Evolutionary conservation across 345 rosid genomes (phyloP).

Genomic region (Turnera subulata): DNA sequence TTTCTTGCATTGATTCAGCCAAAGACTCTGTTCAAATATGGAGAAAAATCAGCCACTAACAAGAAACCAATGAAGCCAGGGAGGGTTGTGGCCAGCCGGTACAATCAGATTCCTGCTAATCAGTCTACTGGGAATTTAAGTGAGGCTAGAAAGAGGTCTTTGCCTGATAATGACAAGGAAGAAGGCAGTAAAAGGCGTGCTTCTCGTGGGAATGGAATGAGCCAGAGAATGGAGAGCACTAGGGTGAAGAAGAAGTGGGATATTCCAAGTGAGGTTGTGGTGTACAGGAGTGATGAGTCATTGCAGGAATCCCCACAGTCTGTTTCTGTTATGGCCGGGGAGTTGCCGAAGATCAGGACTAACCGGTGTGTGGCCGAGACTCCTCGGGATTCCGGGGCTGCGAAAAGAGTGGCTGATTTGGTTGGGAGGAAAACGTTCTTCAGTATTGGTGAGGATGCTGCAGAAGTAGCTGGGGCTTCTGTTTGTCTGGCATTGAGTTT

Average conservation of each 20-base stretch:
- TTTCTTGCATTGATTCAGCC: conserved; percentile 63
- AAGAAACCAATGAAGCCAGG: conserved; percentile 67
- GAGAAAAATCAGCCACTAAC: conserved; percentile 46
- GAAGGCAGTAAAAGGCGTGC: conserved; percentile 60
- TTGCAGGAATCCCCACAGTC: conserved; percentile 34
- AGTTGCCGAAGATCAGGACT: conserved; percentile 72
- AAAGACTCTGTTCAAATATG: conserved; percentile 73
- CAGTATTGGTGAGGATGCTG: conserved; percentile 16
- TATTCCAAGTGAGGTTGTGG: conserved; percentile 57
- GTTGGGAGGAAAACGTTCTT: conserved; percentile 54
- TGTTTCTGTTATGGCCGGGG: conserved; percentile 20
- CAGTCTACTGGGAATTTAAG: conserved; percentile 23
- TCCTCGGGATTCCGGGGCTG: conserved; percentile 89
- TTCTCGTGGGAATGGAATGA: conserved; percentile 37
- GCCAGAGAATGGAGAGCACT: conserved; percentile 27
- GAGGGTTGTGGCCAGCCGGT: conserved; percentile 71
- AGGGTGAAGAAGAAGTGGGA: conserved; percentile 94
- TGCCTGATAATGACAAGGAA: conserved; percentile 60
- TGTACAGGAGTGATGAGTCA: conserved; percentile 28
- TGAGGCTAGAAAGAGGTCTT: conserved; percentile 60
- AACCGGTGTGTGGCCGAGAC: conserved; percentile 42
- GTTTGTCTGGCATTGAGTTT: conserved; percentile 20
- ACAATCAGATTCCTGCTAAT: conserved; percentile 39
- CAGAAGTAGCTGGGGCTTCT: conserved; percentile 9
- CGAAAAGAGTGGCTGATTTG: conserved; percentile 81